Base-by-base conservation (phyloP, 371 early-diverging fungal genomes). In the Nosema bombycis region DNA sequence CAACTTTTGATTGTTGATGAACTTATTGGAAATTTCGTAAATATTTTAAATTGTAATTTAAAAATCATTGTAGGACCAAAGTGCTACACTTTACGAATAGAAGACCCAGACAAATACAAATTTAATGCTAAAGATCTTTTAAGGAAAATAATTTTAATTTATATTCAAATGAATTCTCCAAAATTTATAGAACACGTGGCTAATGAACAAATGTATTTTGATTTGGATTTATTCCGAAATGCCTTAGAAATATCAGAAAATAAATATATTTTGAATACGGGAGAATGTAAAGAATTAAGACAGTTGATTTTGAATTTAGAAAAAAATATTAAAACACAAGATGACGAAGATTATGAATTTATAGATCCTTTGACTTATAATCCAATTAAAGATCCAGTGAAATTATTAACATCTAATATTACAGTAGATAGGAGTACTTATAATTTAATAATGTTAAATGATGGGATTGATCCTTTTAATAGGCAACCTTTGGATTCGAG, bases 301-400 rank as follows among this genome's bases (percentile, higher is more conserved):
- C 65, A 71, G 23, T 88, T 94, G 76, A 89, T 90, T 0, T 85
- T 83, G 58, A 83, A 83, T 29, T 90, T 91, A 0, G 90, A 91
- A 63, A 82, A 84, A 28, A 84, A 88, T 29, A 80, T 87, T 4
- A 84, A 86, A 77, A 82, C 84, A 33, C 88, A 88, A 12, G 83
- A 81, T 0, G 88, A 86, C 15, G 82, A 92, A 38, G 93, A 91
- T 23, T 93, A 94, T 18, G 74, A 77, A 67, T 79, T 75, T 72
- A 64, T 88, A 89, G 98, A 98, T 86, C 96, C 96, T 6, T 82
- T 98, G 61, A 87, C 96, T 82, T 94, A 85, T 75, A 88, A 90
- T 14, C 84, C 94, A 34, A 98, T 98, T 92, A 90, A 90, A 70
- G 93, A 97, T 78, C 99, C 99, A 0, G 96, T 97, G n/a, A 86